These are phyloP conservation scores for Didymella lethalis DNA, from an alignment of 2,329 filamentous ascomycete species.

Conservation along the genomic window DNA sequence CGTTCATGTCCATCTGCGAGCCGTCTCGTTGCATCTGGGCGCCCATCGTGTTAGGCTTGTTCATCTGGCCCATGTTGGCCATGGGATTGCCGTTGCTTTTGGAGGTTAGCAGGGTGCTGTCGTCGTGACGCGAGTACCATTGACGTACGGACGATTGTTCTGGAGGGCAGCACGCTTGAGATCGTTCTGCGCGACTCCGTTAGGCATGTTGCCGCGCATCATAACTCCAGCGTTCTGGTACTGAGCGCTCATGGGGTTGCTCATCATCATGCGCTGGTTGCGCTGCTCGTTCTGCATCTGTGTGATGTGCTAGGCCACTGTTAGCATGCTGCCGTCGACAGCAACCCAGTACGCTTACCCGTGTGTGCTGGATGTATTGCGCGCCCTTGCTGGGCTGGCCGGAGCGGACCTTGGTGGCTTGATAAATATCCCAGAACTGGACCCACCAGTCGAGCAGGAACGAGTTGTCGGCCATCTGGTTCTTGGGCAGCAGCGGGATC, in stretches of 20 bases:
- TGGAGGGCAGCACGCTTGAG: constrained; percentile 79
- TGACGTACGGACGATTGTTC: constrained; percentile 75
- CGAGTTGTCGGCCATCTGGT: constrained; percentile 71
- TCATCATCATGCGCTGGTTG: constrained; percentile 77
- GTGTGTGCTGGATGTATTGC: constrained; percentile 83
- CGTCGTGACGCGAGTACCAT: not conserved
- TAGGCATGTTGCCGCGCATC: constrained; percentile 69
- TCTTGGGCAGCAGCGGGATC: constrained; percentile 69
- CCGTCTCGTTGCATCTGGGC: constrained; percentile 86
- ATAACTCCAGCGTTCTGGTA: constrained; percentile 60
- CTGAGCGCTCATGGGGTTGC: constrained; percentile 59
- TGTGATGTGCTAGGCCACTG: constrained; percentile 64
- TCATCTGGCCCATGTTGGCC: constrained; percentile 70
- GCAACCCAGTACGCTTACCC: constrained; percentile 65
- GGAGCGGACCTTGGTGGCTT: constrained; percentile 72
- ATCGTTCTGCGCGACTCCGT: constrained; percentile 67
- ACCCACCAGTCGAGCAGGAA: constrained; percentile 99
- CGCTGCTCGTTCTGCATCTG: constrained; percentile 72
- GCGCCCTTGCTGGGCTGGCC: constrained; percentile 48
- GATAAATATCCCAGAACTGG: constrained; percentile 96
- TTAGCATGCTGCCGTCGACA: not conserved
- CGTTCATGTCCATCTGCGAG: constrained; percentile 85
- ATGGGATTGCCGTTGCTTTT: constrained; percentile 55
- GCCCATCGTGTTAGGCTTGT: constrained; percentile 65
- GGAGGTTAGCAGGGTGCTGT: constrained; percentile 21